Percentiles rank a stretch among this genome's conserved stretches.
Conservation (phyloP, 768 basidiomycete genomes). For the Lactarius sp. region DNA sequence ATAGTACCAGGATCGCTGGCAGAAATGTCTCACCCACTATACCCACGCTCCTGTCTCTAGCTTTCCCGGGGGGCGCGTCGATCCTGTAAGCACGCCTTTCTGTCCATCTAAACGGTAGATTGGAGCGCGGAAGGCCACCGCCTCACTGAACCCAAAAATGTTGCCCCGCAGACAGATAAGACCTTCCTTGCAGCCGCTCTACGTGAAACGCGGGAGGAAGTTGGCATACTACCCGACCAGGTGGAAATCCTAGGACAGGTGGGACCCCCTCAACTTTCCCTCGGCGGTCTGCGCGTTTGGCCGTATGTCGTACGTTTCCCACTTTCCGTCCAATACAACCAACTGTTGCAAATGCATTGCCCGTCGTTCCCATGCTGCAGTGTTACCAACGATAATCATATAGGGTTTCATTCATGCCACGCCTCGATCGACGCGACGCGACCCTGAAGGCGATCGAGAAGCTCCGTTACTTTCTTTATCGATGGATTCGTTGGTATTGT, state of each 20-base stretch:
- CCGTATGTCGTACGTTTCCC: constrained; percentile 63
- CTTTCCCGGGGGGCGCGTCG: constrained; percentile 25
- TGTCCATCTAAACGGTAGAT: background rate
- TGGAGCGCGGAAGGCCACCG: background rate
- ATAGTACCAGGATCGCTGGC: background rate
- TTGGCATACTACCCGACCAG: constrained; percentile 54
- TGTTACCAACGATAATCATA: background rate
- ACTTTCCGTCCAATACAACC: background rate
- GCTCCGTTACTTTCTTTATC: constrained; percentile 57
- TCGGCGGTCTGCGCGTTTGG: constrained; percentile 62
- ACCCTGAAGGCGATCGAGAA: constrained; percentile 29
- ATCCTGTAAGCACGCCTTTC: constrained; percentile 14
- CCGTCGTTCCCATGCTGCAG: background rate
- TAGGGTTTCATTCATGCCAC: constrained; percentile 33
- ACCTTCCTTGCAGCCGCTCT: constrained; percentile 56
- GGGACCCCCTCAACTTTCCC: constrained; percentile 55
- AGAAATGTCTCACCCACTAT: background rate
- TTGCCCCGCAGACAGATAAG: constrained; percentile 40
- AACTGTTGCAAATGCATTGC: constrained; percentile 21
- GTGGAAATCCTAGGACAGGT: constrained; percentile 64
- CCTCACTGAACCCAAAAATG: constrained; percentile 18
- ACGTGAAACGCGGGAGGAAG: constrained; percentile 70
- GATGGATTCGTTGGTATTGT: constrained; percentile 46
- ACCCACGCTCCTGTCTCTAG: background rate
- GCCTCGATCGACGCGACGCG: background rate